A percentile compares a stretch with the other conserved stretches of the same genome.
These are phyloP conservation scores for Chlamydomonas incerta DNA, from an alignment of 139 green algal genomes.

Conservation along the genomic window DNA sequence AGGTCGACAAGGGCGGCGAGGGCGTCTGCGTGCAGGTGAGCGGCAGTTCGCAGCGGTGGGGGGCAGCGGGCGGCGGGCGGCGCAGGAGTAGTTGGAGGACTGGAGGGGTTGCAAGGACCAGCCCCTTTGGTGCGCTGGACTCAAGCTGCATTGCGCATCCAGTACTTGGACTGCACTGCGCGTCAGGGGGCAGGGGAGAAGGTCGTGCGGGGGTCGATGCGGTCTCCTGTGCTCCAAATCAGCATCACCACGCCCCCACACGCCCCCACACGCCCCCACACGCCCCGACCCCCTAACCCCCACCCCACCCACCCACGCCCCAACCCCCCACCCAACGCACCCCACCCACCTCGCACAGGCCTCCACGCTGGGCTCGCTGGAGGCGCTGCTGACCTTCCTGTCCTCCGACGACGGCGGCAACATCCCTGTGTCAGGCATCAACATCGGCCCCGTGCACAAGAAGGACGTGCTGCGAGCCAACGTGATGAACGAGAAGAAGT, in stretches of 20 bases:
- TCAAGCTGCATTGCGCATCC: no score
- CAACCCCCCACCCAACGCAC: background rate
- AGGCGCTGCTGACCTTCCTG: slow-evolving; percentile 98
- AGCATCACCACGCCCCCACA: no score
- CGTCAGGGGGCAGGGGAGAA: no score
- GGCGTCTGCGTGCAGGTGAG: slow-evolving; percentile 95
- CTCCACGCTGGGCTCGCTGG: slow-evolving; percentile 97
- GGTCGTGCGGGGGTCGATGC: no score
- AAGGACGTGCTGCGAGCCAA: slow-evolving; percentile 96
- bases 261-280: no score
- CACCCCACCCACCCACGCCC: background rate
- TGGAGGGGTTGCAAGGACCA: background rate
- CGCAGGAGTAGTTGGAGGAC: background rate
- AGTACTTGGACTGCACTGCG: no score
- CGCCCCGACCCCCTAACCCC: background rate
- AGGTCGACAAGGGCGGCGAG: slow-evolving; percentile 88
- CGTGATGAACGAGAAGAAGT: slow-evolving; percentile 95
- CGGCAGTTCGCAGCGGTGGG: background rate
- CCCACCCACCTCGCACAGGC: slow-evolving; percentile 68
- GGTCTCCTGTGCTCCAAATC: no score
- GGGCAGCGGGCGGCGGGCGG: no score
- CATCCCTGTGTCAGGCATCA: slow-evolving; percentile 81
- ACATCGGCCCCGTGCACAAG: slow-evolving; percentile 97
- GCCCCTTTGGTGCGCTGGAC: no score
- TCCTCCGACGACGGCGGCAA: slow-evolving; percentile 61